Conservation (phyloP, 2,329 filamentous ascomycete species). For the Fusarium compactum region DNA sequence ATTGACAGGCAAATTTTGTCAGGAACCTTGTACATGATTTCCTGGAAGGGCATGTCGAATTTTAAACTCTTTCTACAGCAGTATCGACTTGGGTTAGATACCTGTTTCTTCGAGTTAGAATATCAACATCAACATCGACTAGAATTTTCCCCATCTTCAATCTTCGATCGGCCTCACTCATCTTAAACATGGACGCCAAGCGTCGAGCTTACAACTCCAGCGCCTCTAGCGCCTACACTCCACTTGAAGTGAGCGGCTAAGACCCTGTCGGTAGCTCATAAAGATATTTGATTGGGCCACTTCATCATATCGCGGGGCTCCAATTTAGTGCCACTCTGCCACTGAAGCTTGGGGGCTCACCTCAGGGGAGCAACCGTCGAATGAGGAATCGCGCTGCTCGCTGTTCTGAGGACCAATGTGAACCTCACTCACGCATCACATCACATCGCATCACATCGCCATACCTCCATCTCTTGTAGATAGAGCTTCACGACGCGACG, state of each 20-base stretch:
- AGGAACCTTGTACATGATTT: neutral
- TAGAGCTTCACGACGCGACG: slow-evolving; percentile 33
- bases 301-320: slow-evolving; percentile 37
- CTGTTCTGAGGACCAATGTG: slow-evolving; percentile 36
- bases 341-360: slow-evolving; percentile 38
- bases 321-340: slow-evolving; percentile 47
- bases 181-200: slow-evolving; percentile 29
- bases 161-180: slow-evolving; percentile 17
- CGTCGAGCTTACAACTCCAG: slow-evolving; percentile 35
- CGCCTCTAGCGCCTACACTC: slow-evolving; percentile 37
- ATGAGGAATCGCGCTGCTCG: slow-evolving; percentile 42
- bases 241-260: slow-evolving; percentile 45
- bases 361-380: slow-evolving; percentile 46
- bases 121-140: neutral
- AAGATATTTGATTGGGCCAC: slow-evolving; percentile 31
- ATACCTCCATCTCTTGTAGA: slow-evolving; percentile 22
- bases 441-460: slow-evolving; percentile 35
- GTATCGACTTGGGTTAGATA: neutral
- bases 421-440: slow-evolving; percentile 43
- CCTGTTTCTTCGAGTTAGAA: neutral
- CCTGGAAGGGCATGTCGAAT: neutral
- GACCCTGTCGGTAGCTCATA: slow-evolving; percentile 20
- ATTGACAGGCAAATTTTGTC: neutral
- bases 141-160: neutral
- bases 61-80: neutral